Evolutionary conservation across 257 asterid species (phyloP).

Genomic region (Salvia miltiorrhiza): DNA sequence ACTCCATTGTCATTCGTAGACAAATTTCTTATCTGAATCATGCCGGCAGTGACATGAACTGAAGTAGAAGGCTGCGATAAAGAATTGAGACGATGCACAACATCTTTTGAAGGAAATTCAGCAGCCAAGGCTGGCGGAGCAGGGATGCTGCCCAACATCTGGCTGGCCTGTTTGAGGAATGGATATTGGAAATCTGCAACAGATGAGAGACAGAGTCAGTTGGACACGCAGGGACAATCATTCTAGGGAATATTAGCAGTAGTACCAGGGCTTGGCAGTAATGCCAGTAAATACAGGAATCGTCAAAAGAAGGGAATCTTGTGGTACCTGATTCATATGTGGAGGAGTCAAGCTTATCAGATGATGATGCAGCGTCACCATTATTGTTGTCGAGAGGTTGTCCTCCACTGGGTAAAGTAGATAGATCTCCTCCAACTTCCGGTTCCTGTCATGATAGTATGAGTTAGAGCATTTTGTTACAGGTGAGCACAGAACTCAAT

Average conservation of each 20-base stretch:
- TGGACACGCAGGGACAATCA: background rate
- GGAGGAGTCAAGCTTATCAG: conserved; percentile 34
- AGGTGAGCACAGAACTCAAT: background rate
- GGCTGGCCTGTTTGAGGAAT: conserved; percentile 64
- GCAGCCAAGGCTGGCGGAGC: conserved; percentile 94
- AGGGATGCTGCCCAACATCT: conserved; percentile 70
- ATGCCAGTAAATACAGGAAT: background rate
- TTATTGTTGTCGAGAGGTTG: conserved; percentile 15
- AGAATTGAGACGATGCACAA: conserved; percentile 44
- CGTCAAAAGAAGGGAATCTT: background rate
- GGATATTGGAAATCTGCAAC: conserved; percentile 59
- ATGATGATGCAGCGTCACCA: conserved; percentile 34
- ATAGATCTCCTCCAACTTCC: conserved; percentile 29
- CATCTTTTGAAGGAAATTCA: conserved; percentile 71
- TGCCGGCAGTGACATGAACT: conserved; percentile 68
- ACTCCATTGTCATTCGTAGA: conserved; percentile 24
- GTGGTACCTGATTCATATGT: conserved; percentile 49
- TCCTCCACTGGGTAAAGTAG: conserved; percentile 31
- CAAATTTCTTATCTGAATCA: conserved; percentile 48
- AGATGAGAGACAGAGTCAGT: conserved; percentile 5
- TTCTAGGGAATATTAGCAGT: background rate
- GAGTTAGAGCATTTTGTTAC: conserved; percentile 8
- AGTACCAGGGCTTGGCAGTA: background rate
- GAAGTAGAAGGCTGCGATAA: conserved; percentile 54
- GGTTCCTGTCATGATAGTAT: conserved; percentile 37